Evolutionary conservation across 139 green algal species (phyloP), one percentile per base, ranked within the genome.

Genomic region (Astrephomene gubernaculifera): DNA sequence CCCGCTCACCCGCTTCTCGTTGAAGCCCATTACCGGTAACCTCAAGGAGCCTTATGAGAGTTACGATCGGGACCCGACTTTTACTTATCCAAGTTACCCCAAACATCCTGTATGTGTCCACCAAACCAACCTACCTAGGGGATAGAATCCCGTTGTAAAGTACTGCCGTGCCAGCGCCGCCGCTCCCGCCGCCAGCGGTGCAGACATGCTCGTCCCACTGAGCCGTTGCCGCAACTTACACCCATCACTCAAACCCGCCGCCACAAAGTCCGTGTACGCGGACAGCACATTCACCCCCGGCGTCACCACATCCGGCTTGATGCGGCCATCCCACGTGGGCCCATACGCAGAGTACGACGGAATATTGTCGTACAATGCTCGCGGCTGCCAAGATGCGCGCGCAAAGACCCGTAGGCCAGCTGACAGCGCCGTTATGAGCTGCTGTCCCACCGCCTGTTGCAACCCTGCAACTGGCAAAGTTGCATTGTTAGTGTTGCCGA

Each of bases 141-240:
- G 93, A 35, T 90, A 93, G 64, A 91, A 96, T 33, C 86, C 88
- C 4, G 92, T 73, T 10, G 65, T 74, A 67, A 96, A 98, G 89
- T 98, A 98, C 90, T 98, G 94, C 43, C 94, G 90, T 22, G 94
- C 78, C 65, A 96, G 82, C 9, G 86, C 86, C 0, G 90, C 88
- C 2, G 90, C 72, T 1, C 89, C 92, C 19, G 89, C 86, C 14
- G 93, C 91, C 57, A 92, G 69, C 8, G 89, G 89, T 1, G 95
- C 96, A 0, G 96, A 93, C 96, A 99, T 98, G 33, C 89, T 96
- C 4, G 96, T 98, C 27, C 96, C 96, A 5, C 39, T 71, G 38
- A 60, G 43, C 5, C 2, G 35, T 4, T 19, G 7, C 12, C 12
- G 9, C 17, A 25, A 0, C 12, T 27, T 24, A 21, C 75, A 82